phyloP scores from a whole-genome alignment of 805 yeast species.

The Saturnispora bothae region DNA sequence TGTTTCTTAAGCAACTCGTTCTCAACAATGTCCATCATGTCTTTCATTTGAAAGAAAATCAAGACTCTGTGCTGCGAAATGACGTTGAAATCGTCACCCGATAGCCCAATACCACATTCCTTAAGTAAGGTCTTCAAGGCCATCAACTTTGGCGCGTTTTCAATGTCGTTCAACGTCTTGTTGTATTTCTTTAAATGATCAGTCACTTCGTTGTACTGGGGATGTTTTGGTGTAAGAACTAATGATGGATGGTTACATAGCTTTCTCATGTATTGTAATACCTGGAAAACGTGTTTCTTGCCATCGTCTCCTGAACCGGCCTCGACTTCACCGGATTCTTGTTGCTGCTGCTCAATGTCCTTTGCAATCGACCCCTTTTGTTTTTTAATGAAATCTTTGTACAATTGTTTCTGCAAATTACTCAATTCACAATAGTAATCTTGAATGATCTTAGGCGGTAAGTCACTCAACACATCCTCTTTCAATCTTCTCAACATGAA shows the following conservation, averaged over 20 bases:
- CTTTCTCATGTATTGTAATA: conserved; percentile 93
- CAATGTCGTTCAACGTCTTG: conserved; percentile 55
- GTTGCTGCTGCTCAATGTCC: conserved; percentile 38
- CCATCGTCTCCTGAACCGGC: conserved; percentile 22
- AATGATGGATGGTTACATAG: conserved; percentile 94
- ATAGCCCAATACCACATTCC: conserved; percentile 85
- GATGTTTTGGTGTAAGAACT: conserved; percentile 74
- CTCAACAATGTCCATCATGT: conserved; percentile 96
- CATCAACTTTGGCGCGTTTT: conserved; percentile 81
- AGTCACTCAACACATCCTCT: conserved; percentile 89
- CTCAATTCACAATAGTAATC: conserved; percentile 96
- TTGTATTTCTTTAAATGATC: conserved; percentile 48
- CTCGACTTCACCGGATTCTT: conserved; percentile 1
- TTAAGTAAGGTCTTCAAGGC: conserved; percentile 70
- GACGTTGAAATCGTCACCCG: conserved; percentile 32
- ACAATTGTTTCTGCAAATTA: conserved; percentile 77
- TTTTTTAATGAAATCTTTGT: conserved; percentile 79
- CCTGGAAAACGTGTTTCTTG: conserved; percentile 93
- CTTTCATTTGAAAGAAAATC: conserved; percentile 92
- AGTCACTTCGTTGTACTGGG: conserved; percentile 63
- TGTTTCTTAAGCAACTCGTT: conserved; percentile 70
- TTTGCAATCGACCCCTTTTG: conserved; percentile 64
- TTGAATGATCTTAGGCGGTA: conserved; percentile 97
- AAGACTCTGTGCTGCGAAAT: conserved; percentile 93
- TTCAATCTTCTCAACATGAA: conserved; percentile 92